A percentile compares a stretch with the other conserved stretches of the same genome.
Conservation (phyloP, 2,329 filamentous ascomycete species). For the Trichoderma koningiopsis region DNA sequence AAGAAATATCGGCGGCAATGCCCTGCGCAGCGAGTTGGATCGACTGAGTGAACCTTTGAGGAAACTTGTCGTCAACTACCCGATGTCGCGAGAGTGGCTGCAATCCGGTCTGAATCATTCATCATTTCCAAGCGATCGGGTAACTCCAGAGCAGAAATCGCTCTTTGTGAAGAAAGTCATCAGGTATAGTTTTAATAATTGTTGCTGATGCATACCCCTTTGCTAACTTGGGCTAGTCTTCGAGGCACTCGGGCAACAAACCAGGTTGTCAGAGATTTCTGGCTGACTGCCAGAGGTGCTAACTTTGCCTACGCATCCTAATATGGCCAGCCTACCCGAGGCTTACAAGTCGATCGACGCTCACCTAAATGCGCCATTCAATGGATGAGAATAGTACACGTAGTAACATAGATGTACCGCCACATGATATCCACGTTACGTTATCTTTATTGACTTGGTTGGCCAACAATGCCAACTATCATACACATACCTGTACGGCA, state of each 20-base stretch:
- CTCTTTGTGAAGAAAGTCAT: slow-evolving; percentile 68
- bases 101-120: slow-evolving; percentile 59
- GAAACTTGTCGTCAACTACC: slow-evolving; percentile 62
- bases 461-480: background rate
- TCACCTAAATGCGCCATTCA: too few relatives aligned
- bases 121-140: slow-evolving; percentile 61
- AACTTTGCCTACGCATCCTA: slow-evolving; percentile 64
- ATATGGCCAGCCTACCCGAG: background rate
- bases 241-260: slow-evolving; percentile 67
- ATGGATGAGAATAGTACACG: background rate
- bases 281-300: slow-evolving; percentile 65
- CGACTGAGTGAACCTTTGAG: slow-evolving; percentile 70
- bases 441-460: background rate
- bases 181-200: slow-evolving; percentile 44
- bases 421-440: background rate
- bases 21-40: slow-evolving; percentile 71
- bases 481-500: background rate
- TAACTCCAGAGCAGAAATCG: slow-evolving; percentile 61
- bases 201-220: background rate
- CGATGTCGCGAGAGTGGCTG: slow-evolving; percentile 62
- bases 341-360: background rate
- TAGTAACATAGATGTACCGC: slow-evolving; percentile 1
- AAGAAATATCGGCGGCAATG: slow-evolving; percentile 68
- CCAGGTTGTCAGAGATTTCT: slow-evolving; percentile 70
- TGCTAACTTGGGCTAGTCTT: slow-evolving; percentile 48